Evolutionary conservation across 2,329 filamentous ascomycete genomes (phyloP).

Genomic region (Diaporthe humulicola): DNA sequence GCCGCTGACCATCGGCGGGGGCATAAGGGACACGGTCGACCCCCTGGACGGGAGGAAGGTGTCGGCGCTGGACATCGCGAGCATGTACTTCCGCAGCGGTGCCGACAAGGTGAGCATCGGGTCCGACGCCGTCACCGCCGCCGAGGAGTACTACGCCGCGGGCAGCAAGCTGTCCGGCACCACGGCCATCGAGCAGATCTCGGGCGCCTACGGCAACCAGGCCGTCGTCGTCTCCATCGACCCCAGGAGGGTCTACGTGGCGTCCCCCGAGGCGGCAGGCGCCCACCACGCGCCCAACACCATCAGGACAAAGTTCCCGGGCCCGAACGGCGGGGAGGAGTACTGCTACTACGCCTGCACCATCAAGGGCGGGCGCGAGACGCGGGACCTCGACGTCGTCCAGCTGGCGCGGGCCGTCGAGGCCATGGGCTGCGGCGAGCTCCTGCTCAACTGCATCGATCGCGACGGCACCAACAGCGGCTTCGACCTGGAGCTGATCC

Average conservation of each 20-base stretch:
- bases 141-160: constrained; percentile 86
- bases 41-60: constrained; percentile 82
- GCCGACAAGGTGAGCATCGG: constrained; percentile 99
- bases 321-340: constrained; percentile 82
- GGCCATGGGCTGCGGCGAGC: constrained; percentile 94
- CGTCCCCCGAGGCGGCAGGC: constrained; percentile 63
- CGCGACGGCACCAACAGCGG: constrained; percentile 94
- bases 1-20: constrained; percentile 93
- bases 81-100: constrained; percentile 96
- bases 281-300: constrained; percentile 80
- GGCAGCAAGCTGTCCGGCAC: constrained; percentile 79
- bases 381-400: constrained; percentile 91
- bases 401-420: constrained; percentile 91
- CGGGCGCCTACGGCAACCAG: constrained; percentile 92
- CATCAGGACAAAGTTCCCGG: constrained; percentile 76
- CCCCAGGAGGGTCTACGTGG: constrained; percentile 90
- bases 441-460: constrained; percentile 97
- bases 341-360: constrained; percentile 99
- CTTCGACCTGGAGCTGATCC: constrained; percentile 93
- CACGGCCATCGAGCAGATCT: constrained; percentile 97
- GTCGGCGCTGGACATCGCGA: constrained; percentile 92
- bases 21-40: constrained; percentile 93
- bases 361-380: constrained; percentile 94
- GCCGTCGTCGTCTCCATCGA: constrained; percentile 97
- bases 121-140: constrained; percentile 92